Evolutionary conservation across 257 asterid species (phyloP).

Genomic region (Penstemon eatonii): DNA sequence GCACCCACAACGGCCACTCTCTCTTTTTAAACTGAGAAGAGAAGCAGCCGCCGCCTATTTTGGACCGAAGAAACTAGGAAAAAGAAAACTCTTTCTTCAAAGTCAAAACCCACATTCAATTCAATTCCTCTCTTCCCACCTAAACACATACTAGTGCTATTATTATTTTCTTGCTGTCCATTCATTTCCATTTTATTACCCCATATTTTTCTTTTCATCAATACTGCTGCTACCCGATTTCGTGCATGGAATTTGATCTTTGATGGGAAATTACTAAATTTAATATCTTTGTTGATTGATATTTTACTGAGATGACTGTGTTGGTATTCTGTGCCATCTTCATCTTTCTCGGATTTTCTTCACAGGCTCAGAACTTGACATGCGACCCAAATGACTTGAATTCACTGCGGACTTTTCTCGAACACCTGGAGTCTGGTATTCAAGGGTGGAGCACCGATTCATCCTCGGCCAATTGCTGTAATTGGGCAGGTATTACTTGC

Average conservation of each 20-base stretch:
- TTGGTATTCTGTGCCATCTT: slow-evolving; percentile 32
- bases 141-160: too few species aligned
- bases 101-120: too few species aligned
- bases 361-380: slow-evolving; percentile 46
- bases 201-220: too few species aligned
- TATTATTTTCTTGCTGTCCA: too few species aligned
- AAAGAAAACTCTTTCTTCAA: too few species aligned
- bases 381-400: slow-evolving; percentile 57
- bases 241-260: background rate
- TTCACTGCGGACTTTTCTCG: slow-evolving; percentile 47
- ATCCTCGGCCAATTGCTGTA: slow-evolving; percentile 56
- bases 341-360: slow-evolving; percentile 29
- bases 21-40: too few species aligned
- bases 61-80: too few species aligned
- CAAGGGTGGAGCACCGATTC: slow-evolving; percentile 52
- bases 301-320: slow-evolving; percentile 37
- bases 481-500: slow-evolving; percentile 68
- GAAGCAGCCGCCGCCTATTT: too few species aligned
- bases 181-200: too few species aligned
- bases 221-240: too few species aligned
- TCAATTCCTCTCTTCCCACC: too few species aligned
- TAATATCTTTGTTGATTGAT: background rate
- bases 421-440: slow-evolving; percentile 37
- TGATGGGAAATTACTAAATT: background rate
- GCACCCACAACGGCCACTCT: too few species aligned